phyloP scores from a whole-genome alignment of 2,329 filamentous ascomycete species.

The Biscogniauxia mediterranea region DNA sequence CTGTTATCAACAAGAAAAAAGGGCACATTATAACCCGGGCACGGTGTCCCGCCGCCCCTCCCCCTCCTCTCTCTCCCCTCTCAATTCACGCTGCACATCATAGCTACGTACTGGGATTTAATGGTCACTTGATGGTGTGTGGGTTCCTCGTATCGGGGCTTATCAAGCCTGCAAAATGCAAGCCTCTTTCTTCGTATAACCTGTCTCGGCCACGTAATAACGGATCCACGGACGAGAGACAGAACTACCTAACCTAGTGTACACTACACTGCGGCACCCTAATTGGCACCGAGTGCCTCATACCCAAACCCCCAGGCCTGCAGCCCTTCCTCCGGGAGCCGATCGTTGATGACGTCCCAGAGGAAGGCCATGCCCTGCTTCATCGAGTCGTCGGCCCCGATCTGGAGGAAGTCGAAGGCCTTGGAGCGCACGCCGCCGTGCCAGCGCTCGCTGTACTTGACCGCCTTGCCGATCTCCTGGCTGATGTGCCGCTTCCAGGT shows the following conservation, averaged over 20 bases:
- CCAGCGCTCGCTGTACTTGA: background rate
- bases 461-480: background rate
- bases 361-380: background rate
- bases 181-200: background rate
- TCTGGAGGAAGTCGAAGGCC: background rate
- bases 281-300: background rate
- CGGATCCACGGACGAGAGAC: background rate
- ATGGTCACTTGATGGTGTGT: background rate
- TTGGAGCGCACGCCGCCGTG: background rate
- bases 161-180: background rate
- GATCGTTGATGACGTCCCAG: background rate
- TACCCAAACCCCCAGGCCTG: background rate
- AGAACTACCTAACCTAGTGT: no score
- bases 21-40: background rate
- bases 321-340: background rate
- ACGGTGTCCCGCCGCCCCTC: background rate
- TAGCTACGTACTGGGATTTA: background rate
- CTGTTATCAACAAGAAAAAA: background rate
- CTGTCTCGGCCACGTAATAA: background rate
- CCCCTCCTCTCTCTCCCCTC: no score
- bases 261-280: background rate
- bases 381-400: background rate
- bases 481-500: background rate
- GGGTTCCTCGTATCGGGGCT: background rate
- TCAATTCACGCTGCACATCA: background rate